A percentile compares a stretch with the other conserved stretches of the same genome.
Conservation (phyloP, 2,329 filamentous ascomycete genomes). For the Periconia sp. region DNA sequence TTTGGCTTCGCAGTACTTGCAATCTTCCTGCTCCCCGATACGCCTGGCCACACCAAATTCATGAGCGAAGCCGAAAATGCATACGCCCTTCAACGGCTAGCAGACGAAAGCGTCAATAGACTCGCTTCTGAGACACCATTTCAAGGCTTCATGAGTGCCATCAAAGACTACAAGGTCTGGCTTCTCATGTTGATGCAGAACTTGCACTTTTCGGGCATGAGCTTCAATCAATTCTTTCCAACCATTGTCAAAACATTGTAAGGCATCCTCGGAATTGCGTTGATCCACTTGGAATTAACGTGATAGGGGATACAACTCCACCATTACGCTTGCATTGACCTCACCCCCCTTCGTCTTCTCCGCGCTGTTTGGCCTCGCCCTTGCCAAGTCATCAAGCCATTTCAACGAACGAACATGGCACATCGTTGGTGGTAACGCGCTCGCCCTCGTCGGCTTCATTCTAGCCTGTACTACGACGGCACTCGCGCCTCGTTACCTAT, state of each 20-base stretch:
- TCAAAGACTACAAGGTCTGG: constrained; percentile 35
- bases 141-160: constrained; percentile 36
- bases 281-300: too few relatives aligned
- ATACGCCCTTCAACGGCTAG: too few relatives aligned
- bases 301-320: constrained; percentile 45
- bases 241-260: too few relatives aligned
- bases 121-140: too few relatives aligned
- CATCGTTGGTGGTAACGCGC: constrained; percentile 50
- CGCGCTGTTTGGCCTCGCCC: constrained; percentile 53
- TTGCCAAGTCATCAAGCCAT: constrained; percentile 58
- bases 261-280: too few relatives aligned
- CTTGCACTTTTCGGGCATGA: constrained; percentile 27
- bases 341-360: constrained; percentile 58
- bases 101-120: too few relatives aligned
- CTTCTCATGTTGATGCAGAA: constrained; percentile 41
- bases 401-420: constrained; percentile 59
- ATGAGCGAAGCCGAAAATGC: too few relatives aligned
- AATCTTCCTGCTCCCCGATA: too few relatives aligned
- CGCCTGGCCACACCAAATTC: too few relatives aligned
- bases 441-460: constrained; percentile 53
- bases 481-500: constrained; percentile 33
- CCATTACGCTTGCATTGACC: constrained; percentile 42
- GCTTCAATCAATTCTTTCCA: constrained; percentile 42
- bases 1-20: too few relatives aligned
- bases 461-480: constrained; percentile 35